A percentile compares a stretch with the other conserved stretches of the same genome.
phyloP scores from a whole-genome alignment of 768 basidiomycete genomes.

The Imleria badia region DNA sequence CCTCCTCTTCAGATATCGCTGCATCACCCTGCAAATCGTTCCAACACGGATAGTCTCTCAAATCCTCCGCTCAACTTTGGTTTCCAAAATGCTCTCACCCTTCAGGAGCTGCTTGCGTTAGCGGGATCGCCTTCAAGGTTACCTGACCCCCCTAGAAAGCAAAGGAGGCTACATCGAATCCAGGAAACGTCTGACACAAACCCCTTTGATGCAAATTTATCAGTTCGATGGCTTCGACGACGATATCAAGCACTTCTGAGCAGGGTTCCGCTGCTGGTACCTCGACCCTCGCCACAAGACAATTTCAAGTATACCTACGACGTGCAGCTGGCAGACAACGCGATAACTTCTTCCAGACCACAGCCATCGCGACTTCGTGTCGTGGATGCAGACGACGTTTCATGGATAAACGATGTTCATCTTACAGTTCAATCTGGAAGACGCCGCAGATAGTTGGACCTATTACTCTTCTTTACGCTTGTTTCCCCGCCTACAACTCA shows the following conservation, averaged over 20 bases:
- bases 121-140: slow-evolving; percentile 35
- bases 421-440: neutral
- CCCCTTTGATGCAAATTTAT: slow-evolving; percentile 19
- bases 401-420: slow-evolving; percentile 33
- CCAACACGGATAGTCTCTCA: slow-evolving; percentile 11
- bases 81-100: slow-evolving; percentile 43
- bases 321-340: slow-evolving; percentile 34
- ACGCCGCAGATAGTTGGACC: neutral
- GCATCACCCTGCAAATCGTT: slow-evolving; percentile 8
- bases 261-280: slow-evolving; percentile 56
- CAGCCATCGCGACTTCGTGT: slow-evolving; percentile 20
- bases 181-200: neutral
- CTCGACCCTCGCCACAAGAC: slow-evolving; percentile 13
- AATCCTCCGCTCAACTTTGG: slow-evolving; percentile 35
- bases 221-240: slow-evolving; percentile 39
- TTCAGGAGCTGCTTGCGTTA: slow-evolving; percentile 46
- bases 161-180: neutral
- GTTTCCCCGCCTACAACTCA: neutral
- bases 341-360: slow-evolving; percentile 20
- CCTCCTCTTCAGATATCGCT: slow-evolving; percentile 59
- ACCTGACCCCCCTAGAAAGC: slow-evolving; percentile 34
- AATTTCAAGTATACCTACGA: slow-evolving; percentile 22
- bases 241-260: slow-evolving; percentile 62
- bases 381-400: slow-evolving; percentile 31
- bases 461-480: neutral